These are phyloP conservation scores for Umbelopsis sp. DNA, from an alignment of 192 early-diverging fungal species.

Conservation along the genomic window DNA sequence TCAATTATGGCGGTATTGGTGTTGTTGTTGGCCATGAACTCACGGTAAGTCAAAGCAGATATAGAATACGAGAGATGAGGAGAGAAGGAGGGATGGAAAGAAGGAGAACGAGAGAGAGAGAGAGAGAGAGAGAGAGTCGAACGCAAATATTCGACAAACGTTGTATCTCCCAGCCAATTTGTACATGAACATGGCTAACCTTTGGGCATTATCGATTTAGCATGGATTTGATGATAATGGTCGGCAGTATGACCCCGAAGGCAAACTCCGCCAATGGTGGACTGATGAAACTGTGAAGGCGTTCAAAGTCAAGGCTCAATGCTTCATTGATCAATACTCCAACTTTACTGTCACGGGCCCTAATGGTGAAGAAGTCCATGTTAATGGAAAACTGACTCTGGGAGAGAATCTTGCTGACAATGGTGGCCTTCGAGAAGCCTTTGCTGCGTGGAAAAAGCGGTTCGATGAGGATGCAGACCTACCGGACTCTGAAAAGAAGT, in stretches of 20 bases:
- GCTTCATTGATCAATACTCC: constrained; percentile 65
- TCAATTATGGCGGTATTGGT: constrained; percentile 69
- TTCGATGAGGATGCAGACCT: constrained; percentile 27
- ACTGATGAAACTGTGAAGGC: constrained; percentile 54
- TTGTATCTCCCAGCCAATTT: no score
- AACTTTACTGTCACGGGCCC: constrained; percentile 48
- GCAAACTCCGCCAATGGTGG: constrained; percentile 64
- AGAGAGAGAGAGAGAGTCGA: no score
- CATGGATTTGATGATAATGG: constrained; percentile 60
- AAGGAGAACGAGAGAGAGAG: no score
- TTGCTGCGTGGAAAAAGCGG: constrained; percentile 34
- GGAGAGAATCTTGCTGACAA: constrained; percentile 75
- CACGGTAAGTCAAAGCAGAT: constrained; percentile 29
- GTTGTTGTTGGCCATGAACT: constrained; percentile 56
- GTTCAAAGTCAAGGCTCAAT: constrained; percentile 55
- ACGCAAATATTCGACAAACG: no score
- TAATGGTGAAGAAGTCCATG: constrained; percentile 37
- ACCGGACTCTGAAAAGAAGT: constrained; percentile 10
- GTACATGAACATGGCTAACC: no score
- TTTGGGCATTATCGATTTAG: neutral
- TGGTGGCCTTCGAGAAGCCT: constrained; percentile 54
- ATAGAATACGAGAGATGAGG: no score
- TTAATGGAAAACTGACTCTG: constrained; percentile 60
- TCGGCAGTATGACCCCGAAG: constrained; percentile 44
- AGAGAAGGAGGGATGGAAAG: no score